These are phyloP conservation scores for Fusarium sp. DNA, from an alignment of 2,329 filamentous ascomycete species.

Conservation along the genomic window DNA sequence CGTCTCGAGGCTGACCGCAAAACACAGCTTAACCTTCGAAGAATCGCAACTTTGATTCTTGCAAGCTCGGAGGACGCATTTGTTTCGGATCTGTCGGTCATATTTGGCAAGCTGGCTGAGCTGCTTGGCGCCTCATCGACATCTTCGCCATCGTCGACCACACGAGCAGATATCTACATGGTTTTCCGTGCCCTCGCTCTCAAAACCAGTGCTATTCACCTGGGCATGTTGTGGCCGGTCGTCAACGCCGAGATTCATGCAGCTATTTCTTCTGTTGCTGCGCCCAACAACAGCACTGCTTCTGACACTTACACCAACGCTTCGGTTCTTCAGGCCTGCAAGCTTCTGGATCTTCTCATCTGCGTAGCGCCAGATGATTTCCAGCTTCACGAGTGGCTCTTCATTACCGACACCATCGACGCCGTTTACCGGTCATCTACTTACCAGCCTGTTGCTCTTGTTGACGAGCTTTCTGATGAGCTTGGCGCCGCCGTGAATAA, in stretches of 20 bases:
- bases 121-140: conserved; percentile 86
- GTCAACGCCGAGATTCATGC: conserved; percentile 89
- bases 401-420: conserved; percentile 96
- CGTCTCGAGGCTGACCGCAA: conserved; percentile 95
- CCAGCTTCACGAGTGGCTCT: conserved; percentile 98
- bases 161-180: conserved; percentile 91
- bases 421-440: conserved; percentile 86
- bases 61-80: conserved; percentile 85
- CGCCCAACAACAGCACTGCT: conserved; percentile 73
- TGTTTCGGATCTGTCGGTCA: conserved; percentile 78
- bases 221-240: conserved; percentile 90
- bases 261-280: conserved; percentile 81
- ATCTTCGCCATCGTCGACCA: conserved; percentile 92
- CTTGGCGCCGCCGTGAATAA: conserved; percentile 66
- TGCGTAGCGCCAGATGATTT: conserved; percentile 94
- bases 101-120: conserved; percentile 89
- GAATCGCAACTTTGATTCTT: conserved; percentile 84
- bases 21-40: conserved; percentile 89
- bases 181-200: conserved; percentile 86
- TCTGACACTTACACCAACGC: conserved; percentile 83
- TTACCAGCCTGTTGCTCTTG: conserved; percentile 80
- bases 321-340: conserved; percentile 90
- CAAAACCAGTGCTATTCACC: conserved; percentile 82
- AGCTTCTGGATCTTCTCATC: conserved; percentile 90
- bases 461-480: conserved; percentile 87